phyloP scores from a whole-genome alignment of 768 basidiomycete species.

The Termitomyces sp. region DNA sequence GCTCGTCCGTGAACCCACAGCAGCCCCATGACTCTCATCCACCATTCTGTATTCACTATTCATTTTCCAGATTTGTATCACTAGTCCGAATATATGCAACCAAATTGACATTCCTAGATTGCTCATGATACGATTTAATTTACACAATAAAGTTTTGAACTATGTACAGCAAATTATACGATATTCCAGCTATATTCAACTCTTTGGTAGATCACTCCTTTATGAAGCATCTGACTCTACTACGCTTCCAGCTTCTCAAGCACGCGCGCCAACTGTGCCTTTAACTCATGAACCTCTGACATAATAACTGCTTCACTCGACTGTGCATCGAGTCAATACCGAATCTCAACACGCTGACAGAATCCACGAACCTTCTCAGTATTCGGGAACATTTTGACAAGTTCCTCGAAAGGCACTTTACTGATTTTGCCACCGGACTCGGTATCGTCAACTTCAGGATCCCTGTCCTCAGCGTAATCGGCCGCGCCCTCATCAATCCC shows the following conservation, averaged over 20 bases:
- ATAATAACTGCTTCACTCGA: conserved; percentile 68
- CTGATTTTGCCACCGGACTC: conserved; percentile 59
- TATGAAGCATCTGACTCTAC: background rate
- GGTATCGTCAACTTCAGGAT: conserved; percentile 61
- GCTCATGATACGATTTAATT: background rate
- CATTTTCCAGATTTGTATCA: background rate
- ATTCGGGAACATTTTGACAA: conserved; percentile 72
- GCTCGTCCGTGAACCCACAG: conserved; percentile 32
- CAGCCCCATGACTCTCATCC: conserved; percentile 8
- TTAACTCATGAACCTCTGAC: conserved; percentile 57
- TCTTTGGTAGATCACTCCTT: background rate
- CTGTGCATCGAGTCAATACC: conserved; percentile 29
- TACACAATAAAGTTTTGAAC: background rate
- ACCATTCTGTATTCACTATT: background rate
- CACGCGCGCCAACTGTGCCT: conserved; percentile 37
- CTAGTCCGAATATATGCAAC: background rate
- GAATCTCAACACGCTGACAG: background rate
- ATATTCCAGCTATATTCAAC: too few species aligned
- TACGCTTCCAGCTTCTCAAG: conserved; percentile 31
- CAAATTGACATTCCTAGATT: background rate
- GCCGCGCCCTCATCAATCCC: conserved; percentile 55
- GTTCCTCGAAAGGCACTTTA: conserved; percentile 63
- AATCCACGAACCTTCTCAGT: conserved; percentile 52
- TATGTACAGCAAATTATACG: background rate
- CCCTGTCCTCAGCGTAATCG: conserved; percentile 47